Conservation (phyloP, 805 yeast genomes). For the Kluyveromyces nonfermentans region DNA sequence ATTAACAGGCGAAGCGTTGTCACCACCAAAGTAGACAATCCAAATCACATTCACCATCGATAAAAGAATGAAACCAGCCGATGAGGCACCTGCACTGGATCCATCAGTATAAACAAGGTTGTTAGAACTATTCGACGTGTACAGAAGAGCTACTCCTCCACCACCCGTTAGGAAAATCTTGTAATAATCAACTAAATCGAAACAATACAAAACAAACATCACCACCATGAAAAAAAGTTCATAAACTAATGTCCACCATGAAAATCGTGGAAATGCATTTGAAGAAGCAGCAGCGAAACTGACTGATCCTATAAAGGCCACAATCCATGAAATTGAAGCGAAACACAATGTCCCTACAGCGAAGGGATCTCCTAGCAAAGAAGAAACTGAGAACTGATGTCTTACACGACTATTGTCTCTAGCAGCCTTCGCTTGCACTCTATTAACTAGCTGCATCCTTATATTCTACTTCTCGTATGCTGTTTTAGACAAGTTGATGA, state of each 20-base stretch:
- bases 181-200: constrained; percentile 60
- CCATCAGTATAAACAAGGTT: constrained; percentile 60
- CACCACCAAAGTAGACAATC: constrained; percentile 85
- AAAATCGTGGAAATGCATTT: constrained; percentile 60
- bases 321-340: constrained; percentile 72
- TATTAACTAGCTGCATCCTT: constrained; percentile 15
- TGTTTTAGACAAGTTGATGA: background rate
- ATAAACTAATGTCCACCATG: constrained; percentile 95
- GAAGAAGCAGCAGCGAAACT: constrained; percentile 36
- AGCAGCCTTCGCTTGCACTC: constrained; percentile 18
- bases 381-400: constrained; percentile 32
- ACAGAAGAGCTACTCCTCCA: constrained; percentile 63
- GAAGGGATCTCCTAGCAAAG: constrained; percentile 74
- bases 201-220: constrained; percentile 45
- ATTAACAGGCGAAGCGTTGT: constrained; percentile 79
- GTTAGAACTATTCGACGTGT: constrained; percentile 77
- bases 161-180: constrained; percentile 36
- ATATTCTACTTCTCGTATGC: background rate
- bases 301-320: constrained; percentile 81
- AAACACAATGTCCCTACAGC: constrained; percentile 74
- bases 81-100: constrained; percentile 70
- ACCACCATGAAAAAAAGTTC: constrained; percentile 52
- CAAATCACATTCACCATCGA: constrained; percentile 77
- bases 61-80: constrained; percentile 82
- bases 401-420: constrained; percentile 19